Percentiles rank a stretch among this genome's conserved stretches.
These are phyloP conservation scores for Mucor piriformis DNA, from an alignment of 371 early-diverging fungal genomes.

Conservation along the genomic window DNA sequence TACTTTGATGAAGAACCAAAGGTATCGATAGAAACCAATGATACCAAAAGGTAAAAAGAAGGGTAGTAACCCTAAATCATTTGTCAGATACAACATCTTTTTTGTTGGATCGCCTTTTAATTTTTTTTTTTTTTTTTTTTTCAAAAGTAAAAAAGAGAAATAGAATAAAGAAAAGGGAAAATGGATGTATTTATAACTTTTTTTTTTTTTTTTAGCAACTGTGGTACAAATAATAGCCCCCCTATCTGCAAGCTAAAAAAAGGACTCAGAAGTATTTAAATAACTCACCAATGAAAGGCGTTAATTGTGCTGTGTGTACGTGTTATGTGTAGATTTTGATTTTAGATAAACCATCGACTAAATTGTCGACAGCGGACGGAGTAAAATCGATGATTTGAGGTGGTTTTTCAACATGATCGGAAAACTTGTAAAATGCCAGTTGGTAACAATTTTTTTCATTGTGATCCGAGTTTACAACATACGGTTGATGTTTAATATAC, in stretches of 20 bases:
- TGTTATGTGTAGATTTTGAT: too few relatives aligned
- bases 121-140: background rate
- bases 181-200: constrained; percentile 2
- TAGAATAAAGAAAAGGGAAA: background rate
- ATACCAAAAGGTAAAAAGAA: constrained; percentile 76
- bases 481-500: constrained; percentile 60
- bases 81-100: constrained; percentile 74
- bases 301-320: too few relatives aligned
- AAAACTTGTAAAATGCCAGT: constrained; percentile 4
- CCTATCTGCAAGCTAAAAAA: constrained; percentile 1
- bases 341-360: background rate
- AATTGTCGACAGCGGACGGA: background rate
- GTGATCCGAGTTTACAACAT: background rate
- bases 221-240: too few relatives aligned
- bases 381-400: too few relatives aligned
- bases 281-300: too few relatives aligned
- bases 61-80: constrained; percentile 61
- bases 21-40: constrained; percentile 74
- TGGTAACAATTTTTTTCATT: background rate
- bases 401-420: background rate
- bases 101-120: background rate
- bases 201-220: too few relatives aligned
- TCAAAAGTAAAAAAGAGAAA: constrained; percentile 7
- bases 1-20: constrained; percentile 69
- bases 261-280: too few relatives aligned